Base-by-base conservation (phyloP, 108 stramenopile genomes). In the Bacterosira constricta region DNA sequence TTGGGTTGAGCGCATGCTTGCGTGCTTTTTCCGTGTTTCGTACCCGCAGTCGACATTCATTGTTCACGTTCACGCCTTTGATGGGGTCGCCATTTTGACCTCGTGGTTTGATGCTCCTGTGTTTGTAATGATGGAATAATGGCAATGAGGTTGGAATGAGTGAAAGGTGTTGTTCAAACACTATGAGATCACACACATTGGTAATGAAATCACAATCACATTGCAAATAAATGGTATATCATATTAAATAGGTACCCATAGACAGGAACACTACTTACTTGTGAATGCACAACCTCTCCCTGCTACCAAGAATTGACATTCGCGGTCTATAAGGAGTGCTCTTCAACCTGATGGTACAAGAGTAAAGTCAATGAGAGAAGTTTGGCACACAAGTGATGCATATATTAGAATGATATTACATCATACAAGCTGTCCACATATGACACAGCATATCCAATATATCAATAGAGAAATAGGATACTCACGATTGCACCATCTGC, bases 221-320 rank as follows among this genome's bases (percentile, higher is more conserved):
- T 0, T 18, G 17, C 6, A 21, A 18, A 47, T 11, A 42, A n/a
- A 31, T 18, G 35, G 13, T 32, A n/a, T 29, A n/a, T 34, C 30
- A 3, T 35, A 8, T n/a, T n/a, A n/a, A n/a, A n/a, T n/a, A n/a
- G n/a, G n/a, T n/a, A n/a, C n/a, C n/a, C n/a, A n/a, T n/a, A n/a
- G n/a, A n/a, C n/a, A n/a, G n/a, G n/a, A n/a, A n/a, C 10, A 25
- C 17, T 2, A 79, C 60, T 69, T 59, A 67, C 47, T 72, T 82
- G 75, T 96, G 86, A 52, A 97, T 90, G 62, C 96, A 97, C 26
- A 97, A 76, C 53, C 93, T 92, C 20, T 98, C 96, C 49, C 97
- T 47, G 20, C 89, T 89, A 21, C 94, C 97, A 21, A 99, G 72
- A 10, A 99, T 83, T 7, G 93, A 85, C 80, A 95, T 88, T 18